Evolutionary conservation across 257 asterid genomes (phyloP), one percentile per base, ranked within the genome.

Genomic region (Ilex asprella): DNA sequence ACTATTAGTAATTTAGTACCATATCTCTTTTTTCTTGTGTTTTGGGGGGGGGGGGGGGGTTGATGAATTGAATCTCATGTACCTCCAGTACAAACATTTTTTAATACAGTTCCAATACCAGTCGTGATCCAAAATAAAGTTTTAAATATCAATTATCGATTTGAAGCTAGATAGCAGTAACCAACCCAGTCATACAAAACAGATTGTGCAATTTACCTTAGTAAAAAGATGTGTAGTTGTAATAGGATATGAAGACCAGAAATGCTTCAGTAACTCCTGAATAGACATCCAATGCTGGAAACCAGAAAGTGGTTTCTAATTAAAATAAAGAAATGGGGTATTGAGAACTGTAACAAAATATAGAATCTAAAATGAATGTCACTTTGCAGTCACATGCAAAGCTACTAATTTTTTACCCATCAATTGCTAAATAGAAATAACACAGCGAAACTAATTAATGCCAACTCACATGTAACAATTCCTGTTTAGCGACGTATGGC

Each of bases 161-260:
- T 35, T 35, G 8, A 35, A 3, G 41, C 8, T 4, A 35, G 41
- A 35, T 35, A 35, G 41, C 41, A 62, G 67, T 21, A 52, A 49
- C 32, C 31, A 10, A 57, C 32, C 63, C 39, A 44, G 57, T 21
- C 63, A 56, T 62, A 12, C 27, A 59, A 11, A 62, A 60, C 8
- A 61, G 50, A 65, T 46, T 46, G 55, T 30, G 30, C 14, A 65
- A 10, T n/a, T 68, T 77, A 91, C 99, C 95, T 92, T 92, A 59
- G 79, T 64, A 73, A 77, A 71, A 21, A 89, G 86, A 76, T 79
- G 76, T 75, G 81, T 85, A 29, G 93, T 81, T 59, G 96, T 83
- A 58, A 92, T 82, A n/a, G 99, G 99, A 80, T 89, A 92, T 49
- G 97, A 92, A 30, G 99, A 89, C 97, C 99, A 92, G 67, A 89